These are phyloP conservation scores for Talaromyces nanjingensis DNA, from an alignment of 495 filamentous ascomycete genomes.

Conservation along the genomic window DNA sequence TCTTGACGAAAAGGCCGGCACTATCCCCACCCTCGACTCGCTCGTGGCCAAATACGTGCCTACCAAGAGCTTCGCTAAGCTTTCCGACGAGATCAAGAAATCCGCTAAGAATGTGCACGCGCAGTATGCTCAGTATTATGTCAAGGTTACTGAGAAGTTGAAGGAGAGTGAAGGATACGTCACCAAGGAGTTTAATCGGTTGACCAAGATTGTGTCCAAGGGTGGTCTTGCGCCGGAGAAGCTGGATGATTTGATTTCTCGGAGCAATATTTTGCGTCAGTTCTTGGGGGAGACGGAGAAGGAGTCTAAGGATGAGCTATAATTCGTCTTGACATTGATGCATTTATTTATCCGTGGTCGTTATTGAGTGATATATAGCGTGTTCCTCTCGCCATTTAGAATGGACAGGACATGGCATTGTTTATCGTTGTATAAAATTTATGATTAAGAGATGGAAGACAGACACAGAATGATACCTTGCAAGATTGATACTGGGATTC, in stretches of 20 bases:
- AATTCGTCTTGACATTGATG: conserved; percentile 15
- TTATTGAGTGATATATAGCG: not conserved
- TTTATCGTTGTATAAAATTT: not conserved
- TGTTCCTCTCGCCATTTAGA: not conserved
- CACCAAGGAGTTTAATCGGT: conserved; percentile 74
- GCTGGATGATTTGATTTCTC: conserved; percentile 77
- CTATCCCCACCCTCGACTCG: conserved; percentile 66
- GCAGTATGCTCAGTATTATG: conserved; percentile 90
- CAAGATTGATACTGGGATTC: not conserved
- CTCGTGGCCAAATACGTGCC: conserved; percentile 62
- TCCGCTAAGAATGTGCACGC: conserved; percentile 60
- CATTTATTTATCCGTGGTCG: not conserved
- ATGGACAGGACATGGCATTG: not conserved
- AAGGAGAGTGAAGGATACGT: conserved; percentile 67
- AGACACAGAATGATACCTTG: not conserved
- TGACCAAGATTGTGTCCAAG: conserved; percentile 77
- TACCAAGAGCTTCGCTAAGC: conserved; percentile 44
- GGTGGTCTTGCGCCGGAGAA: conserved; percentile 79
- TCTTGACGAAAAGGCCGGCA: conserved; percentile 73
- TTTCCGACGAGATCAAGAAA: conserved; percentile 61
- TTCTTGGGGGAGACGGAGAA: conserved; percentile 48
- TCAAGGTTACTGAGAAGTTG: conserved; percentile 83
- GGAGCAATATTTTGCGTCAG: conserved; percentile 80
- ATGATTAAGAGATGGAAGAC: not conserved
- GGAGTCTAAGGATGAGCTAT: conserved; percentile 61